Base-by-base conservation (phyloP, 441 rosid genomes). In the Populus trichocarpa region DNA sequence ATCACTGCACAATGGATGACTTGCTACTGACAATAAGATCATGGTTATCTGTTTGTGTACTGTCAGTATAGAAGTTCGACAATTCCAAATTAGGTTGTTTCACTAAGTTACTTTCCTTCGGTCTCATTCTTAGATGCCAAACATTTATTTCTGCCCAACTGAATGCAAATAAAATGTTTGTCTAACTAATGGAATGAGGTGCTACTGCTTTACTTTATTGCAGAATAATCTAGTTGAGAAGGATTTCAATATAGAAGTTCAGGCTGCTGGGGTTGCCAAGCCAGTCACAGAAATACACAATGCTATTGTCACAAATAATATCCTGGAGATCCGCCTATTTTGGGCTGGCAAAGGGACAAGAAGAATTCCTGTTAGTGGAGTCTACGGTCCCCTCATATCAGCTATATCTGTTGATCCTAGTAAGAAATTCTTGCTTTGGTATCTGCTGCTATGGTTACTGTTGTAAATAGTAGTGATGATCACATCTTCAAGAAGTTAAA, bases 161-260 rank as follows among this genome's bases (percentile, higher is more conserved):
- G 50, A 42, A 42, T 42, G 50, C 14, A 42, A 42, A 42, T 42
- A 42, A 42, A 42, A 3, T 42, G 50, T 11, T 42, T 42, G 57
- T 46, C 57, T 14, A 14, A 4, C 57, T 46, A 46, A 46, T 46
- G 57, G 57, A 46, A 46, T 14, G 57, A 46, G 57, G 57, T 46
- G 57, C 57, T 1, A 14, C 57, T 46, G 57, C 57, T 46, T 1
- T 46, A 4, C 57, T 46, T 46, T 50, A 75, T 23, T 63, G 71
- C 90, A 92, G 96, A 91, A 80, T 53, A 83, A 80, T 57, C 42
- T 80, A 72, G 85, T 85, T 71, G 75, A 72, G 75, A 65, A 75
- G 67, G 79, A 75, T 66, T 80, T 80, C 59, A 50, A 75, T 22
- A 66, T 80, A 33, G 67, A 70, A 71, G 72, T 26, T 20, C 32